phyloP scores from a whole-genome alignment of 148 eudicot genomes.

The Talinum fruticosum region DNA sequence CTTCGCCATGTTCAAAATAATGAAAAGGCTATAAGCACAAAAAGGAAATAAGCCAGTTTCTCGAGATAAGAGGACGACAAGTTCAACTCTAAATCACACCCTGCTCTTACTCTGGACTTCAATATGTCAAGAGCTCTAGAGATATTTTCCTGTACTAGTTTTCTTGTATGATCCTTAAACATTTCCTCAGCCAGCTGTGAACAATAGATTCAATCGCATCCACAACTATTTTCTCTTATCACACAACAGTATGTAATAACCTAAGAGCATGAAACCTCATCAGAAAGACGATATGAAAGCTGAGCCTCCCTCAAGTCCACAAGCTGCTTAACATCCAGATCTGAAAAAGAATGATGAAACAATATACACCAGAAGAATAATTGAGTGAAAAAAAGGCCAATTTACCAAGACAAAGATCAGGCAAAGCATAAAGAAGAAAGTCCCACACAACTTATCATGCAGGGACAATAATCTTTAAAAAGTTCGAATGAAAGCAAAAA shows the following conservation, averaged over 20 bases:
- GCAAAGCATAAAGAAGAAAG: background rate
- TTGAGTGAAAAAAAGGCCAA: background rate
- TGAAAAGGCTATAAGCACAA: too few relatives aligned
- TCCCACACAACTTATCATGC: background rate
- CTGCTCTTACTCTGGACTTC: slow-evolving; percentile 65
- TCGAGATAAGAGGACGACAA: background rate
- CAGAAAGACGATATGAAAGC: slow-evolving; percentile 67
- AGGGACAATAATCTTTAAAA: background rate
- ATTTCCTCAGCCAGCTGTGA: slow-evolving; percentile 77
- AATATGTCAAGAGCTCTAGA: slow-evolving; percentile 52
- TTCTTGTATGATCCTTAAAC: slow-evolving; percentile 73
- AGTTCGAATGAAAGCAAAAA: too few relatives aligned
- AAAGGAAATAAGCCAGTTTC: too few relatives aligned
- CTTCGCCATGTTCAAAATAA: too few relatives aligned
- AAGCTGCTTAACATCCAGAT: slow-evolving; percentile 61
- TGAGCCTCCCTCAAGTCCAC: slow-evolving; percentile 72
- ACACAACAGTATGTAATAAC: too few relatives aligned
- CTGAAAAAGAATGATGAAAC: slow-evolving; percentile 23
- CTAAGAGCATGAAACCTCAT: too few relatives aligned
- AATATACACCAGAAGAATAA: background rate
- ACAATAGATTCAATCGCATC: slow-evolving; percentile 8
- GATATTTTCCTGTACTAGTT: slow-evolving; percentile 69
- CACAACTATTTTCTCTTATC: too few relatives aligned
- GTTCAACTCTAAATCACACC: slow-evolving; percentile 45
- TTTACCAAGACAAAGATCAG: background rate